These are phyloP conservation scores for Martiniozyma asiatica DNA, from an alignment of 1,139 yeast species.

Conservation along the genomic window DNA sequence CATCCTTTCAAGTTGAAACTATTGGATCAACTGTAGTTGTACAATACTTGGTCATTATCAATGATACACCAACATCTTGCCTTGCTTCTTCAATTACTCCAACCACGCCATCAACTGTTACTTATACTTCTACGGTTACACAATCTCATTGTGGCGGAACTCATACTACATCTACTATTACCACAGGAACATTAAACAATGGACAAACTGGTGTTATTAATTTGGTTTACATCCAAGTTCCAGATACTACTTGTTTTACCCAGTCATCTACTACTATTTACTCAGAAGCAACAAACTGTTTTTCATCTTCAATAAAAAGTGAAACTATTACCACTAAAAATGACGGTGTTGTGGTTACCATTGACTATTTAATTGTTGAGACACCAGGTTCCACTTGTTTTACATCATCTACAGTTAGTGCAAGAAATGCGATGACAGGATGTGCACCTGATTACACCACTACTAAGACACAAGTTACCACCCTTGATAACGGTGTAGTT, in stretches of 20 bases:
- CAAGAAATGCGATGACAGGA: too few species aligned
- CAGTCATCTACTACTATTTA: not conserved
- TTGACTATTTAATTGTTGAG: not conserved
- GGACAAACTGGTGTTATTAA: too few species aligned
- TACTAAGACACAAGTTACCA: not conserved
- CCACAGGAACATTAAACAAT: too few species aligned
- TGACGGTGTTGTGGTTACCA: not conserved
- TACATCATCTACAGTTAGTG: not conserved
- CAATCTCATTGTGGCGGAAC: slow-evolving; percentile 1
- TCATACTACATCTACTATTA: not conserved
- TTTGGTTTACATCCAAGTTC: not conserved
- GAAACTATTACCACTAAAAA: not conserved
- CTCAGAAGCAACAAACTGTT: not conserved
- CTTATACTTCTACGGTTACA: slow-evolving; percentile 1
- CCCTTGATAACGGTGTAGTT: too few species aligned
- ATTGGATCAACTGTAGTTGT: too few species aligned
- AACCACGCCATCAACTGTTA: too few species aligned
- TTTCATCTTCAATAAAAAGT: not conserved
- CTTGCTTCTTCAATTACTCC: too few species aligned
- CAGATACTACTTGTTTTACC: not conserved
- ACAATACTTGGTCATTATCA: too few species aligned
- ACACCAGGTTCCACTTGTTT: not conserved
- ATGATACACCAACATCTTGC: too few species aligned
- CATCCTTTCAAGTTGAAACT: too few species aligned
- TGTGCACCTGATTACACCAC: not conserved